Percentiles rank a stretch among this genome's conserved stretches.
These are phyloP conservation scores for Saturnispora kantuleensis DNA, from an alignment of 805 yeast species.

Conservation along the genomic window DNA sequence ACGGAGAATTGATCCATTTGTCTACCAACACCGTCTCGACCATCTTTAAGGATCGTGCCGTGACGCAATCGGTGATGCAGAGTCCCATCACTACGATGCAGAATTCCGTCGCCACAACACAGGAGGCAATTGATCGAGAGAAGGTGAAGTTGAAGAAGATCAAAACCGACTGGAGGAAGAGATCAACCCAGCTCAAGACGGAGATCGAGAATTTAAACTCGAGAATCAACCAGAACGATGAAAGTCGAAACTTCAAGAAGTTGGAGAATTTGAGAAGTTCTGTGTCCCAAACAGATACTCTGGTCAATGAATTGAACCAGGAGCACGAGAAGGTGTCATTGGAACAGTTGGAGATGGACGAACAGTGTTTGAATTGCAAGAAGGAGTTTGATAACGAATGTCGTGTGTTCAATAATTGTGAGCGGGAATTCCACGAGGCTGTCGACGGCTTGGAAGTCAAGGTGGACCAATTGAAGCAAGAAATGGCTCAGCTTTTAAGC, in stretches of 20 bases:
- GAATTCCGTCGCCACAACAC: slow-evolving; percentile 56
- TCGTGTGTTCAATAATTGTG: slow-evolving; percentile 25
- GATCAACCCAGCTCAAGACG: slow-evolving; percentile 37
- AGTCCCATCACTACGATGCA: slow-evolving; percentile 57
- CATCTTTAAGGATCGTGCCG: slow-evolving; percentile 24
- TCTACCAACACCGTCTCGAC: slow-evolving; percentile 28
- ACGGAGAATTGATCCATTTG: slow-evolving; percentile 22
- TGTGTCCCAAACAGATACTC: slow-evolving; percentile 31
- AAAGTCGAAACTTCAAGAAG: slow-evolving; percentile 45
- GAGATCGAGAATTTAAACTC: slow-evolving; percentile 48
- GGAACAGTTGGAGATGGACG: slow-evolving; percentile 31
- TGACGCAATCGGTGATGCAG: slow-evolving; percentile 27
- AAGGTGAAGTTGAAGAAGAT: slow-evolving; percentile 45
- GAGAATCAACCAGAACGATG: slow-evolving; percentile 40
- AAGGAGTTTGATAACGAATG: slow-evolving; percentile 29
- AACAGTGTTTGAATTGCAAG: slow-evolving; percentile 29
- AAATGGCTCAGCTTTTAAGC: slow-evolving; percentile 21
- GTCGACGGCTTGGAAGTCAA: slow-evolving; percentile 17
- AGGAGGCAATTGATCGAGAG: slow-evolving; percentile 48
- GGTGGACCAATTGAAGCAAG: slow-evolving; percentile 21
- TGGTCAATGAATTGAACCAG: slow-evolving; percentile 28
- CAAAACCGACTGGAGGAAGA: slow-evolving; percentile 49
- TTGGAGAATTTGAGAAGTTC: slow-evolving; percentile 40
- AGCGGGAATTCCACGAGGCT: slow-evolving; percentile 21
- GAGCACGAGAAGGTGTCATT: slow-evolving; percentile 27